Evolutionary conservation across 345 rosid species (phyloP).

Genomic region (Syzygium aqueum): DNA sequence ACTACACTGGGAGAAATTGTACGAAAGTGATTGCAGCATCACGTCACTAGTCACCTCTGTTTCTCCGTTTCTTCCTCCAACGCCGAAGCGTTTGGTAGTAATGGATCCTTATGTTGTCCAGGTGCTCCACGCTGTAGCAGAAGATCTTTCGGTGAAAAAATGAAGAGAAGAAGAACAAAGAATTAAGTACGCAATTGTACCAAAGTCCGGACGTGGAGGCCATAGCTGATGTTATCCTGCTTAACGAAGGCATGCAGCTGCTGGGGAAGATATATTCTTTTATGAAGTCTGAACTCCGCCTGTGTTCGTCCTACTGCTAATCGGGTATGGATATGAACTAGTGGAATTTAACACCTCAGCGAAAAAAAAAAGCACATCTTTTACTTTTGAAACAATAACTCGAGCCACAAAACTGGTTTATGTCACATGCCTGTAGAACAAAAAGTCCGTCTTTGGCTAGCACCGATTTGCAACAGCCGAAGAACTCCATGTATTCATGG

Average conservation of each 20-base stretch:
- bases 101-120: constrained; percentile 77
- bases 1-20: background rate
- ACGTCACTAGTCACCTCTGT: constrained; percentile 29
- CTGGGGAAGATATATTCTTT: constrained; percentile 95
- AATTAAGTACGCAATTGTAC: constrained; percentile 11
- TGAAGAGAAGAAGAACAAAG: background rate
- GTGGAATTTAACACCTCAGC: background rate
- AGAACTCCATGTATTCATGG: constrained; percentile 86
- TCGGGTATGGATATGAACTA: constrained; percentile 90
- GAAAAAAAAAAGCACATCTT: background rate
- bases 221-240: constrained; percentile 76
- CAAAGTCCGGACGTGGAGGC: constrained; percentile 69
- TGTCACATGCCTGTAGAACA: constrained; percentile 61
- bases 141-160: background rate
- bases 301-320: constrained; percentile 62
- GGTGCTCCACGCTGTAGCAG: constrained; percentile 61
- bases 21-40: background rate
- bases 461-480: constrained; percentile 58
- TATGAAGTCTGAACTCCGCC: constrained; percentile 79
- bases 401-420: background rate
- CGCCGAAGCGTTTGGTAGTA: constrained; percentile 65
- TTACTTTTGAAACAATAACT: background rate
- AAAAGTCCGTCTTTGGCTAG: constrained; percentile 69
- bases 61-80: constrained; percentile 75
- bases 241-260: constrained; percentile 71